These are phyloP conservation scores for Saccharomyces hybrid DNA, from an alignment of 1,139 yeast genomes.

Conservation along the genomic window DNA sequence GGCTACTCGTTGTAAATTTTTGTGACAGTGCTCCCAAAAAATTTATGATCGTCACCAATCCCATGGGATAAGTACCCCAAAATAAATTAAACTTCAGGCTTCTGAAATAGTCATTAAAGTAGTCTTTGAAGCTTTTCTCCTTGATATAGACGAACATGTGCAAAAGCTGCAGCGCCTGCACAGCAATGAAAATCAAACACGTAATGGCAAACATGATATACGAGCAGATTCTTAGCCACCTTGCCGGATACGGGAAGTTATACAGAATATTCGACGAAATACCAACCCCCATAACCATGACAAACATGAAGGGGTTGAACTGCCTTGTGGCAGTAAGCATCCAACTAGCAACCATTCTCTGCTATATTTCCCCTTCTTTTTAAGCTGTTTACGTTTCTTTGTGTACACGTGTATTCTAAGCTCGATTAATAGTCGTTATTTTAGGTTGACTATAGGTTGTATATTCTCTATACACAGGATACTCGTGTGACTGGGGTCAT, in stretches of 20 bases:
- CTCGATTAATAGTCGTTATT: not conserved
- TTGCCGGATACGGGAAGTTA: slow-evolving; percentile 55
- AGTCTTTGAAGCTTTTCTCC: slow-evolving; percentile 9
- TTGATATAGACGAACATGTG: slow-evolving; percentile 14
- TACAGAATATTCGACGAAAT: slow-evolving; percentile 54
- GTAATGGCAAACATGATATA: slow-evolving; percentile 53
- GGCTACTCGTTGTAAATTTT: slow-evolving; percentile 16
- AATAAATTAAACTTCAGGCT: slow-evolving; percentile 48
- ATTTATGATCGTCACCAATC: slow-evolving; percentile 56
- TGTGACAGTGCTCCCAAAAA: slow-evolving; percentile 37
- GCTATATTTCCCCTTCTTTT: not conserved
- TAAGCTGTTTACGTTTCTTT: not conserved
- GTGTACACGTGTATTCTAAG: not conserved
- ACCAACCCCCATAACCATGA: slow-evolving; percentile 80
- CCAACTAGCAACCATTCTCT: not conserved
- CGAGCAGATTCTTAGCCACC: slow-evolving; percentile 54
- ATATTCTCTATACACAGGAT: not conserved
- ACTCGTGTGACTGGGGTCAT: not conserved
- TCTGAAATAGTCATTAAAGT: slow-evolving; percentile 17
- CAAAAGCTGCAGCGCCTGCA: slow-evolving; percentile 30
- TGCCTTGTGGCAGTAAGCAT: not conserved
- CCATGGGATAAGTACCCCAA: slow-evolving; percentile 79
- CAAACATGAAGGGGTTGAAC: slow-evolving; percentile 57
- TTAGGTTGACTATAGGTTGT: not conserved
- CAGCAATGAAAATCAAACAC: slow-evolving; percentile 39